Evolutionary conservation across 2,329 filamentous ascomycete species (phyloP).

Genomic region (Penicillium sp.): DNA sequence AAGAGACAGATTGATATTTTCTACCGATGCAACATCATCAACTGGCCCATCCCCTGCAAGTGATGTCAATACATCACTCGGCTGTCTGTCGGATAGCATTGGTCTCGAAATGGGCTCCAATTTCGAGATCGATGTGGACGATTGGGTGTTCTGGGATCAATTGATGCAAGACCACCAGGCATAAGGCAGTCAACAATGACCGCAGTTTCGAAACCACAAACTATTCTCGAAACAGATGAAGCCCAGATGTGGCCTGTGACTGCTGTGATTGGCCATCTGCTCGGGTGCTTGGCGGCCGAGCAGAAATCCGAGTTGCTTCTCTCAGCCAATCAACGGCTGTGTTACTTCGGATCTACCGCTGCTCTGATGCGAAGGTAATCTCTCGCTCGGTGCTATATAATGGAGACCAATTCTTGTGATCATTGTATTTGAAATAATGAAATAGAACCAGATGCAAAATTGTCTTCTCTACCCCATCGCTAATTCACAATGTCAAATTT

Average conservation of each 20-base stretch:
- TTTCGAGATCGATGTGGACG: conserved; percentile 8
- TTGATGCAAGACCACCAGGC: conserved; percentile 8
- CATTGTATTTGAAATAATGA: not conserved
- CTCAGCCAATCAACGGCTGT: not conserved
- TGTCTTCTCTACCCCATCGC: not conserved
- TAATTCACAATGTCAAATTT: conserved; percentile 20
- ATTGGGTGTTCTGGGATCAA: conserved; percentile 19
- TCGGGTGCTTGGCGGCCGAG: conserved; percentile 4
- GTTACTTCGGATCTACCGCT: not conserved
- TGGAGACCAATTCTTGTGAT: not conserved
- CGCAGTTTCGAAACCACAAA: not conserved
- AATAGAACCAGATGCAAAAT: too few relatives aligned
- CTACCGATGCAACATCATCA: not conserved
- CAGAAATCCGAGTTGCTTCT: not conserved
- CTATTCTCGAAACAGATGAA: not conserved
- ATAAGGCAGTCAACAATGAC: not conserved
- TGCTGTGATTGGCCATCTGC: conserved; percentile 11
- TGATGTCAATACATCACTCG: not conserved
- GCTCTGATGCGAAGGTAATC: not conserved
- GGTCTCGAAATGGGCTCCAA: conserved; percentile 2
- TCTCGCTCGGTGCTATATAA: not conserved
- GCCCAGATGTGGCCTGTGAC: not conserved
- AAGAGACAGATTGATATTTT: not conserved
- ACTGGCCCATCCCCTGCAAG: not conserved
- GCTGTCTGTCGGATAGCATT: not conserved